These are phyloP conservation scores for Gnomoniopsis smithogilvyi DNA, from an alignment of 2,329 filamentous ascomycete genomes.

Conservation along the genomic window DNA sequence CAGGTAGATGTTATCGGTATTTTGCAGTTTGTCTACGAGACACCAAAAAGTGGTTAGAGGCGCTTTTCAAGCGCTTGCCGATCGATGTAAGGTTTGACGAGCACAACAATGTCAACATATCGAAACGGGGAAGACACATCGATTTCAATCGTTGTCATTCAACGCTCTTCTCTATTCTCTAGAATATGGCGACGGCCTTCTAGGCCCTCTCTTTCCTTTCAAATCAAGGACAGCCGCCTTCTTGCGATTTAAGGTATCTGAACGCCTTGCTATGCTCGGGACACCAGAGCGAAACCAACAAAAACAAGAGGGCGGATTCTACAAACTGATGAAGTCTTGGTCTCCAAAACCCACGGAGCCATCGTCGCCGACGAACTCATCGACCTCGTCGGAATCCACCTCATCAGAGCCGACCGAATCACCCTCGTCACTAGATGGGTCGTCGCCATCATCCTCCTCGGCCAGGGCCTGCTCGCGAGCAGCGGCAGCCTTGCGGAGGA, in stretches of 20 bases:
- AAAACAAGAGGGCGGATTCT: not conserved
- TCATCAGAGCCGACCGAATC: conserved; percentile 70
- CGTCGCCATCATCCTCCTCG: conserved; percentile 54
- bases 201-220: not conserved
- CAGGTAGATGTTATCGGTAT: too few species aligned
- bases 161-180: too few species aligned
- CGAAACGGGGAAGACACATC: too few species aligned
- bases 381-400: conserved; percentile 72
- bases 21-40: too few species aligned
- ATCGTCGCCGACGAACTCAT: conserved; percentile 59
- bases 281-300: not conserved
- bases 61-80: too few species aligned
- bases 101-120: too few species aligned
- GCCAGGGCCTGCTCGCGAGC: conserved; percentile 36
- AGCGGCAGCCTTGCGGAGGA: conserved; percentile 64
- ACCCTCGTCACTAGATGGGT: conserved; percentile 73
- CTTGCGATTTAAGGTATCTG: not conserved
- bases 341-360: conserved; percentile 55
- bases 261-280: conserved; percentile 10
- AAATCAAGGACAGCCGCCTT: not conserved
- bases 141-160: too few species aligned
- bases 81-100: too few species aligned
- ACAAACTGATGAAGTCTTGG: conserved; percentile 52
- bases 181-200: not conserved
- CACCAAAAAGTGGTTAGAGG: too few species aligned